Percentiles rank a stretch among this genome's conserved stretches.
Conservation (phyloP, 2,329 filamentous ascomycete species). For the Bipolaris bicolor region DNA sequence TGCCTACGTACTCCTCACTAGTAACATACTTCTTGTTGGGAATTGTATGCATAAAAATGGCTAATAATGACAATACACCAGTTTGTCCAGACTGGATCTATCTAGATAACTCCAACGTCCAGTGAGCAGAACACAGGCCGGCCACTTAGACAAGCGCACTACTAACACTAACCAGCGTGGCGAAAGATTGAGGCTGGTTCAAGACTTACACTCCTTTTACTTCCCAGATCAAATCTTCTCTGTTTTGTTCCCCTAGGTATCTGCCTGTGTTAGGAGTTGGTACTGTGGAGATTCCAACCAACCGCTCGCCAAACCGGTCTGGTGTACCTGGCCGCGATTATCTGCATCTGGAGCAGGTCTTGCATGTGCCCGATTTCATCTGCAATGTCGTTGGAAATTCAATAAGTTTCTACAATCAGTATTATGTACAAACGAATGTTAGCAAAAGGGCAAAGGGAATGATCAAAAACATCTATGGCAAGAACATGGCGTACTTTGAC, state of each 20-base stretch:
- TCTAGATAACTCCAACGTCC: neutral
- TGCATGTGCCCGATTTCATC: conserved; percentile 18
- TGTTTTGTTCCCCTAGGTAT: neutral
- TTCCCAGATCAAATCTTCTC: conserved; percentile 6
- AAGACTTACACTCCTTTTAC: conserved; percentile 27
- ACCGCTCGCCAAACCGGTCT: conserved; percentile 1
- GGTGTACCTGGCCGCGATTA: conserved; percentile 3
- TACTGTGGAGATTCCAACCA: conserved; percentile 19
- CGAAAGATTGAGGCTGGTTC: conserved; percentile 29
- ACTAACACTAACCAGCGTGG: conserved; percentile 5
- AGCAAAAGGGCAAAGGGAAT: neutral
- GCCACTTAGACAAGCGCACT: neutral
- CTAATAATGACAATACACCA: neutral
- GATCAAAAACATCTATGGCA: conserved; percentile 6
- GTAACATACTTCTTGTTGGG: neutral
- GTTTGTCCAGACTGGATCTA: neutral
- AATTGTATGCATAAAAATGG: too few species aligned
- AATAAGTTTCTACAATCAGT: neutral
- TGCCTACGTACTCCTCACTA: too few species aligned
- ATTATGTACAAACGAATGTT: neutral
- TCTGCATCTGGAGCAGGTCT: conserved; percentile 20
- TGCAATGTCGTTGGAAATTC: conserved; percentile 24
- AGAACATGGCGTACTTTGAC: conserved; percentile 19
- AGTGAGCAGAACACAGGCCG: neutral
- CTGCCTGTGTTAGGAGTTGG: conserved; percentile 19